Conservation (phyloP, 2,329 filamentous ascomycete genomes). For the Claviceps sp. region DNA sequence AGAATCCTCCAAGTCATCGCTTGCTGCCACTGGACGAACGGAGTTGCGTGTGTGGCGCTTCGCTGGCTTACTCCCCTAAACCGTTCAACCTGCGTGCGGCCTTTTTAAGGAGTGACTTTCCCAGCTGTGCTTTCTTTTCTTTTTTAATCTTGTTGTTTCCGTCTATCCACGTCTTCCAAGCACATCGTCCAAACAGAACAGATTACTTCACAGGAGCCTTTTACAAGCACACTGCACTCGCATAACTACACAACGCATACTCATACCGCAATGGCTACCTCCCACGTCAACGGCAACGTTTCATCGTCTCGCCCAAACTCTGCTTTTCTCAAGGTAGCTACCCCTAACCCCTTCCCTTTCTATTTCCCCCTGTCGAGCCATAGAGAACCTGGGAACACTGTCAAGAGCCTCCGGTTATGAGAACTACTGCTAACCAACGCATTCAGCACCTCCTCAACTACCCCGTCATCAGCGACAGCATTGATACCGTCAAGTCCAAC, state of each 20-base stretch:
- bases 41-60: no score
- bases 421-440: not conserved
- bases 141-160: no score
- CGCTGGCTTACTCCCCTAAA: not conserved
- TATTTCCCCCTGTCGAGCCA: not conserved
- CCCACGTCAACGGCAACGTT: constrained; percentile 39
- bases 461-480: constrained; percentile 66
- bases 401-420: no score
- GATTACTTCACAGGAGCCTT: not conserved
- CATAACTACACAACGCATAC: not conserved
- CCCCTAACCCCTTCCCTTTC: no score
- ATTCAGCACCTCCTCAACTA: constrained; percentile 70
- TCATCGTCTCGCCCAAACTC: constrained; percentile 31
- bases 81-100: not conserved
- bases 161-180: no score
- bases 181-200: not conserved
- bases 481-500: constrained; percentile 68
- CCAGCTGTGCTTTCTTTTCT: not conserved
- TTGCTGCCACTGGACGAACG: no score
- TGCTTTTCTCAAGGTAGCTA: constrained; percentile 34
- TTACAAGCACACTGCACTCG: not conserved
- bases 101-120: constrained; percentile 6
- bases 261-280: constrained; percentile 20
- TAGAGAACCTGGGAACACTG: no score
- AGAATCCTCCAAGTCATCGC: no score